phyloP scores from a whole-genome alignment of 768 basidiomycete species.

The Naganishia antarctica region DNA sequence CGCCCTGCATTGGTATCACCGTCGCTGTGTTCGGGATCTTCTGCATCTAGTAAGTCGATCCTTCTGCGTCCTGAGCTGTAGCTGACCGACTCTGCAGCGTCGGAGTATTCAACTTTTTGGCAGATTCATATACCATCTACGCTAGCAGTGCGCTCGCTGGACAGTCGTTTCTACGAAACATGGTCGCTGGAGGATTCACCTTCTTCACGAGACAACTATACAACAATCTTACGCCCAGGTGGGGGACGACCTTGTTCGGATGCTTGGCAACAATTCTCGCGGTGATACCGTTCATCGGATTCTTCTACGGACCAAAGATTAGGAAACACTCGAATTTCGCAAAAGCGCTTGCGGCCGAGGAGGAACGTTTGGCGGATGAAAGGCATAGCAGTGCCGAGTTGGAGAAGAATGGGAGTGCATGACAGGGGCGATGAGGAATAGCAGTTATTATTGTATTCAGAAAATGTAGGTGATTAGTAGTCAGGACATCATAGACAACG shows the following conservation, averaged over 20 bases:
- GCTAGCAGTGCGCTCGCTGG: conserved; percentile 56
- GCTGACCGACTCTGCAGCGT: conserved; percentile 33
- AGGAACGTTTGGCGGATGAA: conserved; percentile 23
- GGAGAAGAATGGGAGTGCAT: neutral
- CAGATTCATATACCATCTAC: conserved; percentile 60
- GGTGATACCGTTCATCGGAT: conserved; percentile 54
- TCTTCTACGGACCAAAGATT: conserved; percentile 45
- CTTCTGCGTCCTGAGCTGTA: neutral
- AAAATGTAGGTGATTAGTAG: neutral
- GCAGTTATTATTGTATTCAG: neutral
- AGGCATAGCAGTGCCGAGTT: neutral
- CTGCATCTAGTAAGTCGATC: conserved; percentile 54
- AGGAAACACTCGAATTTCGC: conserved; percentile 37
- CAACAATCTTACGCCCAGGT: conserved; percentile 56
- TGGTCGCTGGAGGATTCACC: conserved; percentile 54
- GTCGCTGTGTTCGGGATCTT: conserved; percentile 57
- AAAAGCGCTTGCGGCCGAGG: conserved; percentile 39
- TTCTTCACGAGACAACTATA: conserved; percentile 56
- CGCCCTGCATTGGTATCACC: conserved; percentile 56
- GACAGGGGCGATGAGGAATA: neutral
- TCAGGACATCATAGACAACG: neutral
- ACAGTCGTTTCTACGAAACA: conserved; percentile 59
- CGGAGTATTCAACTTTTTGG: conserved; percentile 60
- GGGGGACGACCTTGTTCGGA: conserved; percentile 51
- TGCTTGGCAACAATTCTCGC: conserved; percentile 56